These are phyloP conservation scores for Aspergillus calidoustus DNA, from an alignment of 2,329 filamentous ascomycete species.

Conservation along the genomic window DNA sequence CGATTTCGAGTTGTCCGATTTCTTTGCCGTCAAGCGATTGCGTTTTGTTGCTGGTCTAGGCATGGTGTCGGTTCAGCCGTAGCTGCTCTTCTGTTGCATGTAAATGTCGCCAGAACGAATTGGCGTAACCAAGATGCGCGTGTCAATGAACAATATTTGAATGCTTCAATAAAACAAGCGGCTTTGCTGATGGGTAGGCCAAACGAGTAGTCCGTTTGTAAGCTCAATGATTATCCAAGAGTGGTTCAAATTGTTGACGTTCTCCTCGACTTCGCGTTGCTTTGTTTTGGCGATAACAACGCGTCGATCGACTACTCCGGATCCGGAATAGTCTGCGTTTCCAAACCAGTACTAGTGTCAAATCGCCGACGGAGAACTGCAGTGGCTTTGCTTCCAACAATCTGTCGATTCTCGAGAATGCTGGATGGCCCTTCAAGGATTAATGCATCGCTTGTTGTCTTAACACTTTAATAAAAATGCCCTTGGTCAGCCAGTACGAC, in stretches of 20 bases:
- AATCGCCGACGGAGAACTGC: neutral
- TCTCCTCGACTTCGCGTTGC: neutral
- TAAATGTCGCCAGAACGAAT: neutral
- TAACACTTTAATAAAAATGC: neutral
- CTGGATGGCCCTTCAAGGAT: neutral
- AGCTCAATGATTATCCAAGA: neutral
- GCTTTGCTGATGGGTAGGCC: neutral
- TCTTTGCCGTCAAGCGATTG: conserved; percentile 26
- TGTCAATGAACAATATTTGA: neutral
- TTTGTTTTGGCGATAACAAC: conserved; percentile 17
- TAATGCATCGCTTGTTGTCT: neutral
- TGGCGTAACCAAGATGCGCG: neutral
- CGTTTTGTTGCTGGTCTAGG: conserved; percentile 36
- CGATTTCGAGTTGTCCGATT: conserved; percentile 8
- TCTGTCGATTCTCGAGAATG: neutral
- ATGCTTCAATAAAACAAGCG: neutral
- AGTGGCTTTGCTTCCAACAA: neutral
- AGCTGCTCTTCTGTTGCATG: neutral
- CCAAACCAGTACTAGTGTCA: neutral
- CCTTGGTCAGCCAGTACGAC: neutral
- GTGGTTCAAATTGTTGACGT: neutral
- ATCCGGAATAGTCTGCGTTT: neutral
- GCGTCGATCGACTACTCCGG: neutral
- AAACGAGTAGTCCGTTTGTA: neutral
- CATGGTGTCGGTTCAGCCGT: conserved; percentile 22